Base-by-base conservation (phyloP, 164 flowering plant genomes). In the Umbellularia californica region DNA sequence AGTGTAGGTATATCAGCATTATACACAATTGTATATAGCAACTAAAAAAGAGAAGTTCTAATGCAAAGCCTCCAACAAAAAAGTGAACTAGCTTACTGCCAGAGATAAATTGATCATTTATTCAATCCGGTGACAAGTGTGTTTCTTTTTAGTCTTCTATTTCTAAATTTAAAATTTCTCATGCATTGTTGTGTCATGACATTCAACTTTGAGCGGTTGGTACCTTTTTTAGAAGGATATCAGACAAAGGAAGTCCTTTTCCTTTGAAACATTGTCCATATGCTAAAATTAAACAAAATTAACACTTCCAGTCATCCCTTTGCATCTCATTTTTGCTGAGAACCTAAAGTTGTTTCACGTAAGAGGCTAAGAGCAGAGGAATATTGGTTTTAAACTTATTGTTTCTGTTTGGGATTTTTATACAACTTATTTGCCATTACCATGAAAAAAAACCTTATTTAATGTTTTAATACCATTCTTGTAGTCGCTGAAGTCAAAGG, bases 401-500 rank as follows among this genome's bases (percentile, higher is more conserved):
- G n/a, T 19, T 55, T 3, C n/a, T 55, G 60, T 55, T 15, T 55
- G 60, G 0, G 20, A 41, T 41, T 41, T 41, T 5, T 35, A 1
- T 7, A 35, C 10, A 35, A 0, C 47, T 5, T 9, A 41, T 41
- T 41, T 41, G 2, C 47, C 47, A 41, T 41, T 41, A 41, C 11
- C 13, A 20, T 14, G 60, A 55, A 55, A 55, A 55, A 55, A 55
- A 15, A 3, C 5, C 2, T 55, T 55, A 17, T 55, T 55, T 20
- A 55, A 55, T 55, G 60, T 13, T 55, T 55, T 55, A 4, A 3
- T 17, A 15, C 60, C 60, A 55, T 20, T 73, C 15, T 74, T 55
- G 2, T 83, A 93, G 94, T 76, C 87, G 51, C 58, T 89, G 87
- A 87, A 75, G 81, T 72, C 55, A 75, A 89, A 86, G 80, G 83